Evolutionary conservation across 1,139 yeast genomes (phyloP).

Genomic region (Yamadazyma diospyri): DNA sequence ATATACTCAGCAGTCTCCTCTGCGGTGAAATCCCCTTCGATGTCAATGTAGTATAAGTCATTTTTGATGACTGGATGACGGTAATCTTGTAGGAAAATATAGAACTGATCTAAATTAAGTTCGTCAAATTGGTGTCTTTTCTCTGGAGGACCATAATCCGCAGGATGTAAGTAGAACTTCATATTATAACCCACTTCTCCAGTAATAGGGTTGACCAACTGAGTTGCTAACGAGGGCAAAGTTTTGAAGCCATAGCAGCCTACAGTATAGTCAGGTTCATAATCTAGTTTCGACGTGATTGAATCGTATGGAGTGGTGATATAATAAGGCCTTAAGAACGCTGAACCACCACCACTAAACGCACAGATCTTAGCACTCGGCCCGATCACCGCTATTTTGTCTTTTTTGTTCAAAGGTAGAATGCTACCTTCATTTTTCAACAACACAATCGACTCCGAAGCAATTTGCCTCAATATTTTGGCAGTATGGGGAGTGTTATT

Average conservation of each 20-base stretch:
- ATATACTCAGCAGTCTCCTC: slow-evolving; percentile 46
- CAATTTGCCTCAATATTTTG: slow-evolving; percentile 41
- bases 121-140: slow-evolving; percentile 35
- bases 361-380: slow-evolving; percentile 30
- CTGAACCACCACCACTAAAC: slow-evolving; percentile 36
- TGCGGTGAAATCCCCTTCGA: slow-evolving; percentile 42
- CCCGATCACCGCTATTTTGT: slow-evolving; percentile 31
- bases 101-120: slow-evolving; percentile 26
- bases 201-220: slow-evolving; percentile 20
- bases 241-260: slow-evolving; percentile 23
- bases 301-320: slow-evolving; percentile 29
- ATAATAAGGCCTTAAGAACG: slow-evolving; percentile 28
- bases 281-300: slow-evolving; percentile 19
- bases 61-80: slow-evolving; percentile 21
- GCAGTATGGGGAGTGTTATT: slow-evolving; percentile 44
- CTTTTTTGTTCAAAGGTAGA: slow-evolving; percentile 32
- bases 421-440: slow-evolving; percentile 47
- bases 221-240: slow-evolving; percentile 27
- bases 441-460: slow-evolving; percentile 50
- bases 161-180: slow-evolving; percentile 32
- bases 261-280: slow-evolving; percentile 17
- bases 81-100: slow-evolving; percentile 47
- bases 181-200: slow-evolving; percentile 41
- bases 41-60: slow-evolving; percentile 35
- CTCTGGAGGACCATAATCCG: slow-evolving; percentile 4